These are phyloP conservation scores for Nissolia schottii DNA, from an alignment of 306 rosid species.

Conservation along the genomic window DNA sequence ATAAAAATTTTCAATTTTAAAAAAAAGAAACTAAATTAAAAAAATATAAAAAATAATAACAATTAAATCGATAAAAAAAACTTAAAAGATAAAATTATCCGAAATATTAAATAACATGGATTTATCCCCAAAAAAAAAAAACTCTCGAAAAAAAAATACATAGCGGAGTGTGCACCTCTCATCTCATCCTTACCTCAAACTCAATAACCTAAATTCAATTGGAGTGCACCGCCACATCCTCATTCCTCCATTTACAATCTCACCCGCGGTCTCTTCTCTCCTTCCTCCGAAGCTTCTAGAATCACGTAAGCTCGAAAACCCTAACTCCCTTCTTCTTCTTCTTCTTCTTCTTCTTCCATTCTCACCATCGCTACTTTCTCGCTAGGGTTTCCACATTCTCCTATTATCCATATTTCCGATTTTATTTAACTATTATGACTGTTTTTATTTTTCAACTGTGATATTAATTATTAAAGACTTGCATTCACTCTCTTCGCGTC, in stretches of 20 bases:
- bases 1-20: no score
- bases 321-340: not conserved
- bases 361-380: no score
- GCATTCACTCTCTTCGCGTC: not conserved
- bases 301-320: constrained; percentile 3
- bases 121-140: no score
- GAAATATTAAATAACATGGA: no score
- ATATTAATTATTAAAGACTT: not conserved
- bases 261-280: not conserved
- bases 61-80: no score
- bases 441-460: not conserved
- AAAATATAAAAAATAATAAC: no score
- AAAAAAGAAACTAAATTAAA: no score
- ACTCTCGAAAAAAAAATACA: no score
- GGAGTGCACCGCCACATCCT: not conserved
- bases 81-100: no score
- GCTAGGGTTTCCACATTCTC: constrained; percentile 9
- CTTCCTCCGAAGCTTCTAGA: not conserved
- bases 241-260: not conserved
- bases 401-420: not conserved
- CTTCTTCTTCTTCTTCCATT: no score
- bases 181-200: not conserved
- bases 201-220: constrained; percentile 21
- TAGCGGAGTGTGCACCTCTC: no score
- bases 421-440: not conserved